A percentile compares a stretch with the other conserved stretches of the same genome.
Evolutionary conservation across 2,329 filamentous ascomycete genomes (phyloP).

Genomic region (Pseudocercospora musae): DNA sequence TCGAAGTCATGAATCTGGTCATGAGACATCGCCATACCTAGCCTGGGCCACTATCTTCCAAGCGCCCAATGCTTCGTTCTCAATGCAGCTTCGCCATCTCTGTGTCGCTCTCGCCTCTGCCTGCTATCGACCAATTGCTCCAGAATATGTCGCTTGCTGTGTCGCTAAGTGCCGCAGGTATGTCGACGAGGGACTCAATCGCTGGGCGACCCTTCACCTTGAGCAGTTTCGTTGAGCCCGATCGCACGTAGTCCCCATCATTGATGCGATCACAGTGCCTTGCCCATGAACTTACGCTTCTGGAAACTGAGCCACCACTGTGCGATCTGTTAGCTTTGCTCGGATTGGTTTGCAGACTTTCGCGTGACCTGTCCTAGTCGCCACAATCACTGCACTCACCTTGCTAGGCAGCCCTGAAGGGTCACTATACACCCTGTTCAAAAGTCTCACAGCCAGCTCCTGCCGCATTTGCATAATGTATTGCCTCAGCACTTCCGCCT

Average conservation of each 20-base stretch:
- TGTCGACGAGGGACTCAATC: not conserved
- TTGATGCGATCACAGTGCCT: conserved; percentile 48
- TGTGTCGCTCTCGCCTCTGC: not conserved
- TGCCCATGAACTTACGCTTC: conserved; percentile 99
- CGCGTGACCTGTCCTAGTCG: not conserved
- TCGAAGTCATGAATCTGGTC: not conserved
- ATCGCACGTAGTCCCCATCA: not conserved
- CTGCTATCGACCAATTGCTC: not conserved
- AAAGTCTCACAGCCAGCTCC: conserved; percentile 77
- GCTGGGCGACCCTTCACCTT: not conserved
- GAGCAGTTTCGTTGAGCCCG: not conserved
- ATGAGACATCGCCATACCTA: conserved; percentile 1
- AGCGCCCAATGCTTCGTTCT: not conserved
- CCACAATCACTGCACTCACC: conserved; percentile 36
- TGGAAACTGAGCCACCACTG: conserved; percentile 99
- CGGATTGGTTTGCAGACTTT: not conserved
- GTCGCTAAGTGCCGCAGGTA: not conserved
- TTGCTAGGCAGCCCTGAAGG: conserved; percentile 61
- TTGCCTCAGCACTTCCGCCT: conserved; percentile 82
- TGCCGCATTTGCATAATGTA: conserved; percentile 92
- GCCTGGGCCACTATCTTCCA: not conserved
- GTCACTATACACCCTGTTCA: conserved; percentile 84
- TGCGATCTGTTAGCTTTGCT: conserved; percentile 40
- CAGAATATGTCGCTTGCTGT: not conserved
- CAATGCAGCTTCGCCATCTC: not conserved